Percentiles rank a stretch among this genome's conserved stretches.
Conservation (phyloP, 2,329 filamentous ascomycete genomes). For the Pseudogymnoascus sp. region DNA sequence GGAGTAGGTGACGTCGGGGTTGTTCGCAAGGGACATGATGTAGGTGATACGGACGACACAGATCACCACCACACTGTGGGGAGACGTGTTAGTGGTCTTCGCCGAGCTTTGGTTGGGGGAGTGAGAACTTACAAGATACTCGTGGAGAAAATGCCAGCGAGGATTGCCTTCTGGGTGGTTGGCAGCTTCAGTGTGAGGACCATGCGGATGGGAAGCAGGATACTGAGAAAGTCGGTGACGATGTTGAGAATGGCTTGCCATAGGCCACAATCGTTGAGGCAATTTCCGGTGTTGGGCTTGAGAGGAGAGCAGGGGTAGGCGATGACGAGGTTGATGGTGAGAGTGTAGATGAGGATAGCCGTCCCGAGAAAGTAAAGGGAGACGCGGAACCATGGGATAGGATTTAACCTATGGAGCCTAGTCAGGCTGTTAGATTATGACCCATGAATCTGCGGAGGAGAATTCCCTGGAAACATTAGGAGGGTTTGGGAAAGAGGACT, state of each 20-base stretch:
- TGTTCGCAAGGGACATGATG: constrained; percentile 4
- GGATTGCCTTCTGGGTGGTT: background rate
- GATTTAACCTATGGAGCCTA: constrained; percentile 4
- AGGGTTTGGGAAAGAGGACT: background rate
- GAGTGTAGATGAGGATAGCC: background rate
- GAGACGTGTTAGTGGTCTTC: background rate
- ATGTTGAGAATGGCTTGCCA: constrained; percentile 6
- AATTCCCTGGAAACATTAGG: background rate
- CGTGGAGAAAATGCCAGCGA: background rate
- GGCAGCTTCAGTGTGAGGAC: background rate
- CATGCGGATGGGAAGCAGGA: background rate
- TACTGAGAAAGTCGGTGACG: constrained; percentile 1
- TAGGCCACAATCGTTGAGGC: background rate
- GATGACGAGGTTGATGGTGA: constrained; percentile 6
- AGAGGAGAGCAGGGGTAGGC: background rate
- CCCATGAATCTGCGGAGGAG: background rate
- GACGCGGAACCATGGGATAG: background rate
- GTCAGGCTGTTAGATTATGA: background rate
- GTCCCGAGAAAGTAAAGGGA: background rate
- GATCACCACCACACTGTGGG: background rate
- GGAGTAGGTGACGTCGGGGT: constrained; percentile 9
- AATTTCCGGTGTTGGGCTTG: background rate
- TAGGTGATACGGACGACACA: constrained; percentile 8
- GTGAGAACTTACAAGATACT: background rate
- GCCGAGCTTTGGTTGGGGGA: background rate